Evolutionary conservation across 1,139 yeast species (phyloP).

Genomic region (Protomyces inundatus): DNA sequence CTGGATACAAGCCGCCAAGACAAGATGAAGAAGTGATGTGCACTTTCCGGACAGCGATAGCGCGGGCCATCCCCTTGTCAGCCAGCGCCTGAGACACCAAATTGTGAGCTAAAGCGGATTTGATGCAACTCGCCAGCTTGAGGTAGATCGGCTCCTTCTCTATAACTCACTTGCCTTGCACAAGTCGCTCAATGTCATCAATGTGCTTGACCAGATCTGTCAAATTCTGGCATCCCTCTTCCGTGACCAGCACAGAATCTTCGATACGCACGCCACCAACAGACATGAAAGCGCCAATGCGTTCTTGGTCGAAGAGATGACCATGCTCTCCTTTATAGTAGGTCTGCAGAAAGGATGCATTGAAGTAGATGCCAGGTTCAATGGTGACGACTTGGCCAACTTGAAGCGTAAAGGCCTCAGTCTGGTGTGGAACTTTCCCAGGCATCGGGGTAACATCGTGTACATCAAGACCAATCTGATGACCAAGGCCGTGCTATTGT

Average conservation of each 20-base stretch:
- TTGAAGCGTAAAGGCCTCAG: constrained; percentile 41
- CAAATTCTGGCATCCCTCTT: constrained; percentile 69
- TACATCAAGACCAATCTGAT: constrained; percentile 86
- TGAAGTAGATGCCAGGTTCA: constrained; percentile 93
- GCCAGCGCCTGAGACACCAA: too few species aligned
- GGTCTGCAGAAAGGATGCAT: constrained; percentile 69
- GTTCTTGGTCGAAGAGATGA: constrained; percentile 59
- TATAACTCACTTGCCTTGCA: background rate
- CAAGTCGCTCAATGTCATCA: constrained; percentile 44
- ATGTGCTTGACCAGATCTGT: constrained; percentile 74
- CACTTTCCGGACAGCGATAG: too few species aligned
- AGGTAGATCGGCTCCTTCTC: too few species aligned
- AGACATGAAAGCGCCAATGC: constrained; percentile 70
- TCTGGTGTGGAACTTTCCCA: background rate
- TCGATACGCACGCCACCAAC: constrained; percentile 96
- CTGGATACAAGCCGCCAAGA: too few species aligned
- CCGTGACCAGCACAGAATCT: constrained; percentile 79
- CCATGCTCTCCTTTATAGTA: constrained; percentile 53
- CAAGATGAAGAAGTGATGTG: too few species aligned
- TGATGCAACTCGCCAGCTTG: too few species aligned
- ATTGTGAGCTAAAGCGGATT: too few species aligned
- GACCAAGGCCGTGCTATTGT: constrained; percentile 75
- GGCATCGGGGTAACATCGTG: constrained; percentile 59
- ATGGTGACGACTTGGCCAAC: constrained; percentile 84
- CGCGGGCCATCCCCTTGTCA: too few species aligned